Evolutionary conservation across 2,329 filamentous ascomycete genomes (phyloP).

Genomic region (Paraconiothyrium sp.): DNA sequence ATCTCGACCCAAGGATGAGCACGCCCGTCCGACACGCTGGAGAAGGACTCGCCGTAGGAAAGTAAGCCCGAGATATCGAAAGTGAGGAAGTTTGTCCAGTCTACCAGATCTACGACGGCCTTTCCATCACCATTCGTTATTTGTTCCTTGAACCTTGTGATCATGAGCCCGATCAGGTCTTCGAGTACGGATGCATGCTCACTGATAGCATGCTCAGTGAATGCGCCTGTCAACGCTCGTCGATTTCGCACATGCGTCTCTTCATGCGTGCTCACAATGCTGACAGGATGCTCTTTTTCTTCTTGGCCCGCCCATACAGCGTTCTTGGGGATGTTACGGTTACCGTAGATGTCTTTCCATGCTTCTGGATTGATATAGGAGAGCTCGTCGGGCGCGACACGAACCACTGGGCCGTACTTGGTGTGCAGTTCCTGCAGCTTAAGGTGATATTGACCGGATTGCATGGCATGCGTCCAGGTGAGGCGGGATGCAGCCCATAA

Average conservation of each 20-base stretch:
- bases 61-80: constrained; percentile 52
- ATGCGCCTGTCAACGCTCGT: constrained; percentile 51
- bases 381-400: constrained; percentile 59
- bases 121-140: constrained; percentile 5
- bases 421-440: constrained; percentile 25
- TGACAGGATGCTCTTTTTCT: constrained; percentile 1
- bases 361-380: constrained; percentile 52
- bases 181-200: constrained; percentile 51
- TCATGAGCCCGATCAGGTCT: constrained; percentile 48
- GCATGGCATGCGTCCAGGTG: constrained; percentile 39
- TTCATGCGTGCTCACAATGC: constrained; percentile 19
- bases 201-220: constrained; percentile 54
- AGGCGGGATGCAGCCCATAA: constrained; percentile 45
- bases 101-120: constrained; percentile 28
- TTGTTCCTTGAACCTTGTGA: constrained; percentile 41
- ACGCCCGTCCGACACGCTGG: constrained; percentile 26
- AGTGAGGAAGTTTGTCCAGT: constrained; percentile 29
- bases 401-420: constrained; percentile 55
- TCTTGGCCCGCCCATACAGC: constrained; percentile 19
- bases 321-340: constrained; percentile 24
- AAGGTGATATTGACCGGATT: constrained; percentile 24
- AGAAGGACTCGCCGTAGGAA: constrained; percentile 60
- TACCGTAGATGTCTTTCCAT: constrained; percentile 57
- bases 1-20: constrained; percentile 50
- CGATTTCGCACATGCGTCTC: constrained; percentile 37